These are phyloP conservation scores for Wakefieldia striispora DNA, from an alignment of 768 basidiomycete species.

Conservation along the genomic window DNA sequence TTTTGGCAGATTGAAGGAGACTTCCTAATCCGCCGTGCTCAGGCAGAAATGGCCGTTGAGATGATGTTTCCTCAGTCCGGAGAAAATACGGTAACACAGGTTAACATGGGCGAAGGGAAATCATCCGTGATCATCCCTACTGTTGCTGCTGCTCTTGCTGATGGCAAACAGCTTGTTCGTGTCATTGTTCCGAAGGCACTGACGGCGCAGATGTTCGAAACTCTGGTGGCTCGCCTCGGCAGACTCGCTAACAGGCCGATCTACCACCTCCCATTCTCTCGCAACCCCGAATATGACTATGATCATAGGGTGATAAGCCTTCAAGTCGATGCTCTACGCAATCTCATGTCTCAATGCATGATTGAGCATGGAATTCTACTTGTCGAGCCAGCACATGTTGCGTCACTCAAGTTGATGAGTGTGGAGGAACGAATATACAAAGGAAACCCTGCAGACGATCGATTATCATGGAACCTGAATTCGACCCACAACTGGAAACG, in stretches of 20 bases:
- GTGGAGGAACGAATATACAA: too few species aligned
- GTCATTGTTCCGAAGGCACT: slow-evolving; percentile 47
- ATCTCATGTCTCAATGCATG: too few species aligned
- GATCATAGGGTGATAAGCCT: too few species aligned
- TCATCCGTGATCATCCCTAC: slow-evolving; percentile 45
- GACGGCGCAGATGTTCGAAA: slow-evolving; percentile 42
- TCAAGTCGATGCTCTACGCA: too few species aligned
- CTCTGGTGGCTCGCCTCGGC: slow-evolving; percentile 39
- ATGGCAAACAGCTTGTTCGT: slow-evolving; percentile 41
- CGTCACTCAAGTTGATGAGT: slow-evolving; percentile 46
- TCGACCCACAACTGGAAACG: too few species aligned
- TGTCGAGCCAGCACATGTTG: slow-evolving; percentile 48
- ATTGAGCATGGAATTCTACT: slow-evolving; percentile 43
- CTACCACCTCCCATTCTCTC: slow-evolving; percentile 47
- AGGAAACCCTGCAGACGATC: too few species aligned
- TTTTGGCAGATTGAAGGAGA: slow-evolving; percentile 46
- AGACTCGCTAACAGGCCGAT: slow-evolving; percentile 44
- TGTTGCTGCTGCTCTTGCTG: slow-evolving; percentile 37
- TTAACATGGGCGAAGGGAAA: slow-evolving; percentile 62
- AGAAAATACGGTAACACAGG: slow-evolving; percentile 40
- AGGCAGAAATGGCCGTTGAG: slow-evolving; percentile 39
- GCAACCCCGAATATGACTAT: too few species aligned
- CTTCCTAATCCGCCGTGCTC: slow-evolving; percentile 42
- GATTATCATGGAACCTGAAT: too few species aligned
- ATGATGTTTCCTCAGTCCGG: slow-evolving; percentile 41